Base-by-base conservation (phyloP, 108 stramenopile species). In the Nannochloropsis oceanica region DNA sequence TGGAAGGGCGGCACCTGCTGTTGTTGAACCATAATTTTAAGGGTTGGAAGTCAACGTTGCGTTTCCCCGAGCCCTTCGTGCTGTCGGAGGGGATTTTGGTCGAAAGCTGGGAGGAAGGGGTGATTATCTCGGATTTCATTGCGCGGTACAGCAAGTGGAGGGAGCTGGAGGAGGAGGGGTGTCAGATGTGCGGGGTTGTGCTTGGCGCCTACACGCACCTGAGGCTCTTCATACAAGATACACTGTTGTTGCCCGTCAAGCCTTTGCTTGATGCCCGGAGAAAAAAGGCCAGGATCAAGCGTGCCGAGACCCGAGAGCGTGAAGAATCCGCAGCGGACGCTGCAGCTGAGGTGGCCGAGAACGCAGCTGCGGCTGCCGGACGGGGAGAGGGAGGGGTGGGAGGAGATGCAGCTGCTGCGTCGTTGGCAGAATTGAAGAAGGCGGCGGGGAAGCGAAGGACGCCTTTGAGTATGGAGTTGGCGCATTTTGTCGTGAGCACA, bases 1-100 rank as follows among this genome's bases (percentile, higher is more conserved):
- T 93, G 0, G 95, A 95, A 90, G 95, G 92, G 10, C 86, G 93
- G 80, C 92, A 94, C 83, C 90, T 95, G 82, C 90, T 91, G 85
- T 81, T 90, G 0, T 87, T 95, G 80, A 93, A 94, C 83, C 44
- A 88, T 27, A 95, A 94, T 86, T 95, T 95, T 86, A 82, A 87
- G n/a, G 42, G 83, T 13, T 94, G 93, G 93, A 73, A 44, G 25
- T 81, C 81, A 81, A 86, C 87, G 73, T 81, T 25, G 25, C n/a
- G 44, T 89, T 89, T 43, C 84, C 88, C 43, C 13, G 50, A n/a
- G 85, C 81, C 26, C 25, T 84, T 26, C 50, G 59, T 73, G 59
- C 9, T 73, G 2, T 73, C 59, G 59, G 59, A 73, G n/a, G 85
- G 83, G 44, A 85, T 89, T 10, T 46, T 89, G 82, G 85, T 89